These are phyloP conservation scores for Diaporthe sp. DNA, from an alignment of 2,329 filamentous ascomycete species.

Conservation along the genomic window DNA sequence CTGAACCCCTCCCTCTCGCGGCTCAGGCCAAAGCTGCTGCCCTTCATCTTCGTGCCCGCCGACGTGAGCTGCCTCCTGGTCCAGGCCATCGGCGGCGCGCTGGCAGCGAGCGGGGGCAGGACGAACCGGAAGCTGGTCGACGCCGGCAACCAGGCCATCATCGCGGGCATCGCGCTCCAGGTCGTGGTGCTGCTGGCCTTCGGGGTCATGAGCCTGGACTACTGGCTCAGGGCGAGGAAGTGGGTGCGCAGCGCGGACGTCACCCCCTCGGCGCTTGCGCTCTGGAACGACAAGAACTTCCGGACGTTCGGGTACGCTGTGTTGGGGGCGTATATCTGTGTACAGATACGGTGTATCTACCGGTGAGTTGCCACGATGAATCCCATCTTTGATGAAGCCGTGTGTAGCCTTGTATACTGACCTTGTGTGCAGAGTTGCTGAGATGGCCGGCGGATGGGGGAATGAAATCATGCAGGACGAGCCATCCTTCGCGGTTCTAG, in stretches of 20 bases:
- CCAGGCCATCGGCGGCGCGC: conserved; percentile 70
- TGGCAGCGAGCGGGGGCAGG: conserved; percentile 62
- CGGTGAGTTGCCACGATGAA: conserved; percentile 54
- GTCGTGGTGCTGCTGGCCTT: conserved; percentile 64
- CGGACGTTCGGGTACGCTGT: conserved; percentile 61
- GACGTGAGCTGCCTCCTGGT: conserved; percentile 71
- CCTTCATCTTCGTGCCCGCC: conserved; percentile 70
- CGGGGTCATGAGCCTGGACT: conserved; percentile 60
- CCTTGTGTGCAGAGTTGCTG: conserved; percentile 63
- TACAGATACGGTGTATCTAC: conserved; percentile 68
- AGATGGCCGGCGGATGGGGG: conserved; percentile 76
- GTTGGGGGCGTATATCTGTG: conserved; percentile 58
- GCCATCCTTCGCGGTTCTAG: conserved; percentile 70
- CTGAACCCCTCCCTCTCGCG: conserved; percentile 66
- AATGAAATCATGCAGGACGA: conserved; percentile 75
- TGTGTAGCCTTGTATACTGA: neutral
- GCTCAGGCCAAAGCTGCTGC: conserved; percentile 65
- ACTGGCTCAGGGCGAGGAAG: conserved; percentile 57
- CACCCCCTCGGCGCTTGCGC: conserved; percentile 48
- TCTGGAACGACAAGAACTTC: conserved; percentile 61
- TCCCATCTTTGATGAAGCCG: too few species aligned
- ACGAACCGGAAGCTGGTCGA: conserved; percentile 55
- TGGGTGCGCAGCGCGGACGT: conserved; percentile 54
- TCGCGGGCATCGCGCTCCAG: conserved; percentile 68
- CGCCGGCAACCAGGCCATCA: conserved; percentile 65